A percentile compares a stretch with the other conserved stretches of the same genome.
Evolutionary conservation across 495 filamentous ascomycete species (phyloP).

Genomic region (Aspergillus sparsus): DNA sequence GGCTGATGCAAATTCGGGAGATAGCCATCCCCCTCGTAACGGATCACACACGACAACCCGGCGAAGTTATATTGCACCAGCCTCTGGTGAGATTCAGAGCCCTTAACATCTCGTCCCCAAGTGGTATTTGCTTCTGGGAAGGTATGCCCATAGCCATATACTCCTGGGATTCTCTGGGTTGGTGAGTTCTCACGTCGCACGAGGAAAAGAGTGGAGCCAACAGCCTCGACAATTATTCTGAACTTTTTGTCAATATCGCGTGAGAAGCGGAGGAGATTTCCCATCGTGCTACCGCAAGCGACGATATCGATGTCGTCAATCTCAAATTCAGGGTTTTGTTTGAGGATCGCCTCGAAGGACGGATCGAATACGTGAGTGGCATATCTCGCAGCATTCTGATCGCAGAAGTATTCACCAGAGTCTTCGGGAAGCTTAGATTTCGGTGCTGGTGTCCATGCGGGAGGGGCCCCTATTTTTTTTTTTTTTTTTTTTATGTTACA

Average conservation of each 20-base stretch:
- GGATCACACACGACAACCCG: slow-evolving; percentile 54
- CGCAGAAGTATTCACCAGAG: slow-evolving; percentile 56
- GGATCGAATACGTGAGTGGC: slow-evolving; percentile 60
- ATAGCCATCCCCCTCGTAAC: slow-evolving; percentile 67
- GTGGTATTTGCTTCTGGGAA: slow-evolving; percentile 67
- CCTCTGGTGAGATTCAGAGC: slow-evolving; percentile 63
- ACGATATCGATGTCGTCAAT: slow-evolving; percentile 56
- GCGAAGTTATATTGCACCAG: slow-evolving; percentile 60
- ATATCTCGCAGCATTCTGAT: slow-evolving; percentile 61
- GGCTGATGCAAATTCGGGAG: slow-evolving; percentile 23
- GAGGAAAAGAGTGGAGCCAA: slow-evolving; percentile 64
- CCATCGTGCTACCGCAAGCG: slow-evolving; percentile 62
- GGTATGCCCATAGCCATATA: slow-evolving; percentile 62
- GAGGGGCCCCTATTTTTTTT: slow-evolving; percentile 51
- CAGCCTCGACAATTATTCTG: slow-evolving; percentile 58
- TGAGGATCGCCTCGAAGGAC: slow-evolving; percentile 50
- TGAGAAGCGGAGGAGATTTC: slow-evolving; percentile 57
- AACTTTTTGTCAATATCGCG: slow-evolving; percentile 50
- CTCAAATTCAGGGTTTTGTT: slow-evolving; percentile 35
- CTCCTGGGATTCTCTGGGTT: slow-evolving; percentile 47
- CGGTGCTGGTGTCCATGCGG: slow-evolving; percentile 56
- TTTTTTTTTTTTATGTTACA: slow-evolving; percentile 3
- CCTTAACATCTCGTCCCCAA: slow-evolving; percentile 49
- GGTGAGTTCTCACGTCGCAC: slow-evolving; percentile 59
- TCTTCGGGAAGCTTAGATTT: slow-evolving; percentile 46